phyloP scores from a whole-genome alignment of 768 basidiomycete species.

The Suillus ampliporus region DNA sequence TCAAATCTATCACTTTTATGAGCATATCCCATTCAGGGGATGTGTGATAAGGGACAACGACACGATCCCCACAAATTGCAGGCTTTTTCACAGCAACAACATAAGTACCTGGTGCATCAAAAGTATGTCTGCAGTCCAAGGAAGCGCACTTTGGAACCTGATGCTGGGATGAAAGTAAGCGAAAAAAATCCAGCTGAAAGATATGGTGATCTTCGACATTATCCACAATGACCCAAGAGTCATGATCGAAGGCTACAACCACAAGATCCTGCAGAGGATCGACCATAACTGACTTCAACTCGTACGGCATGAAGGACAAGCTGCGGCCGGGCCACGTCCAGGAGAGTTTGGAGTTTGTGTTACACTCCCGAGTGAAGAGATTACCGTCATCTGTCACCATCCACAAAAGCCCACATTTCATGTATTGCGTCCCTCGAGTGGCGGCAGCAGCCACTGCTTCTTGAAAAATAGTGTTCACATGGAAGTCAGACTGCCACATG shows the following conservation, averaged over 20 bases:
- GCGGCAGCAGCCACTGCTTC: background rate
- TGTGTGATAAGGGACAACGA: background rate
- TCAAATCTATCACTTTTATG: background rate
- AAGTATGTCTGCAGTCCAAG: background rate
- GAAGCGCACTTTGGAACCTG: background rate
- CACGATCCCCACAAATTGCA: background rate
- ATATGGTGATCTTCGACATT: background rate
- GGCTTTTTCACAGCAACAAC: background rate
- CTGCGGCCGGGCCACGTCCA: background rate
- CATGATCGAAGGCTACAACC: background rate
- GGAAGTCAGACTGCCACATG: background rate
- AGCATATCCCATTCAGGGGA: background rate
- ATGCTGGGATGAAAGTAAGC: background rate
- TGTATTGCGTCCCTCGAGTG: background rate
- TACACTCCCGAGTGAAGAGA: background rate
- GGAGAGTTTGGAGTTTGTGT: background rate
- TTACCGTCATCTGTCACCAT: background rate
- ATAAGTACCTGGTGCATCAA: background rate
- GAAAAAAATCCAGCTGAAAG: background rate
- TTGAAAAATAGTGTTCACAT: background rate
- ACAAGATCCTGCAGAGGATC: conserved; percentile 1
- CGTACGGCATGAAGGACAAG: too few species aligned
- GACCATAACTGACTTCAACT: background rate
- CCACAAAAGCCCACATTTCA: conserved; percentile 8
- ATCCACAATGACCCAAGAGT: background rate